A percentile compares a stretch with the other conserved stretches of the same genome.
Conservation (phyloP, 1,284 basidiomycete genomes). For the Rhodotorula sp. region DNA sequence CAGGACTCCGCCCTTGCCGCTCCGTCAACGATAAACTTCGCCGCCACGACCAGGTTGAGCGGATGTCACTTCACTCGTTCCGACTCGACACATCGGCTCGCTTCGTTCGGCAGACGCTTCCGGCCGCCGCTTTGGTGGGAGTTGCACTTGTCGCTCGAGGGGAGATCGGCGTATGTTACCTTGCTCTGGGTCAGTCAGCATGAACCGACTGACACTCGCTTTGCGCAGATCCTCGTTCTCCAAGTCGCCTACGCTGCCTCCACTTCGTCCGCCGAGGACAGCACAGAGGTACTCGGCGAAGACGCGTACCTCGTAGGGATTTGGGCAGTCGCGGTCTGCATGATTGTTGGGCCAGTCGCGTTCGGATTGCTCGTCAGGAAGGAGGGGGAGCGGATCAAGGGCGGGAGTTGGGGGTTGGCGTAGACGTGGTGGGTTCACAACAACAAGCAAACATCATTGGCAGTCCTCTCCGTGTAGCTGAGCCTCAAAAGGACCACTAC, state of each 20-base stretch:
- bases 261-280: not conserved
- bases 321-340: conserved; percentile 58
- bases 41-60: no score
- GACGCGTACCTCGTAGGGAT: conserved; percentile 54
- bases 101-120: conserved; percentile 7
- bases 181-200: not conserved
- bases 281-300: conserved; percentile 46
- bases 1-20: not conserved
- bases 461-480: no score
- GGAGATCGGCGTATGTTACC: conserved; percentile 54
- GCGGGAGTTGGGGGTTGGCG: conserved; percentile 46
- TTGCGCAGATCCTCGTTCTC: conserved; percentile 45
- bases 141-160: conserved; percentile 57
- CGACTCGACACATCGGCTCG: not conserved
- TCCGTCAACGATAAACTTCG: no score
- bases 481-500: no score
- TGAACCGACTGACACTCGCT: conserved; percentile 52
- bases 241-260: conserved; percentile 36
- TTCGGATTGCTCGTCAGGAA: conserved; percentile 51
- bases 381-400: conserved; percentile 45
- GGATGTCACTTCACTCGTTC: not conserved
- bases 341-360: conserved; percentile 54
- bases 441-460: no score
- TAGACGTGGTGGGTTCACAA: no score
- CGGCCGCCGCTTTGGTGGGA: conserved; percentile 50